These are phyloP conservation scores for Diutina pseudorugosa DNA, from an alignment of 1,139 yeast genomes.

Conservation along the genomic window DNA sequence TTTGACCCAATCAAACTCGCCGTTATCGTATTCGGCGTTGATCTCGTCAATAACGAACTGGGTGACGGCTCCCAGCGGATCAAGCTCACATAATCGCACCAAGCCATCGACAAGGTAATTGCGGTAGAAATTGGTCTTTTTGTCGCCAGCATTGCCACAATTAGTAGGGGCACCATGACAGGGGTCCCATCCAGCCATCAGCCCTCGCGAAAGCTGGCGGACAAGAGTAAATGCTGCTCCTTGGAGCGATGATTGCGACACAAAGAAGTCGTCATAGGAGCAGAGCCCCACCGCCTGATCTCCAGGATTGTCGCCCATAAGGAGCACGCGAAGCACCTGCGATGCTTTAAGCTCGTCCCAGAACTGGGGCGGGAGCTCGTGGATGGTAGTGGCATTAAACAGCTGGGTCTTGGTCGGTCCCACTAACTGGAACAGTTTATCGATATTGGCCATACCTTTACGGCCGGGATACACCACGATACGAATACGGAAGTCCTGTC, in stretches of 20 bases:
- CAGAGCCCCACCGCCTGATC: slow-evolving; percentile 25
- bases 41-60: slow-evolving; percentile 16
- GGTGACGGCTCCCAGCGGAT: slow-evolving; percentile 10
- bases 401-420: slow-evolving; percentile 11
- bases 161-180: slow-evolving; percentile 19
- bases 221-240: slow-evolving; percentile 13
- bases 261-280: slow-evolving; percentile 15
- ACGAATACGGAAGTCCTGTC: slow-evolving; percentile 33
- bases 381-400: slow-evolving; percentile 13
- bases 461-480: slow-evolving; percentile 16
- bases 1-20: slow-evolving; percentile 20
- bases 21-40: slow-evolving; percentile 8
- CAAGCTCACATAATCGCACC: slow-evolving; percentile 13
- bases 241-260: slow-evolving; percentile 10
- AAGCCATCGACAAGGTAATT: slow-evolving; percentile 23
- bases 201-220: slow-evolving; percentile 17
- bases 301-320: slow-evolving; percentile 23
- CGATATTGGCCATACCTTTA: slow-evolving; percentile 15
- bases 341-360: slow-evolving; percentile 31
- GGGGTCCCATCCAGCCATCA: slow-evolving; percentile 16
- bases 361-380: slow-evolving; percentile 11
- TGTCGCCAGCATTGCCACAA: slow-evolving; percentile 18
- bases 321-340: slow-evolving; percentile 19
- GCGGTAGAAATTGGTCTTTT: slow-evolving; percentile 20
- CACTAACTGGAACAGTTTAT: slow-evolving; percentile 18